Percentiles rank a stretch among this genome's conserved stretches.
phyloP scores from a whole-genome alignment of 163 green algal species.

The Chlorella variabilis region DNA sequence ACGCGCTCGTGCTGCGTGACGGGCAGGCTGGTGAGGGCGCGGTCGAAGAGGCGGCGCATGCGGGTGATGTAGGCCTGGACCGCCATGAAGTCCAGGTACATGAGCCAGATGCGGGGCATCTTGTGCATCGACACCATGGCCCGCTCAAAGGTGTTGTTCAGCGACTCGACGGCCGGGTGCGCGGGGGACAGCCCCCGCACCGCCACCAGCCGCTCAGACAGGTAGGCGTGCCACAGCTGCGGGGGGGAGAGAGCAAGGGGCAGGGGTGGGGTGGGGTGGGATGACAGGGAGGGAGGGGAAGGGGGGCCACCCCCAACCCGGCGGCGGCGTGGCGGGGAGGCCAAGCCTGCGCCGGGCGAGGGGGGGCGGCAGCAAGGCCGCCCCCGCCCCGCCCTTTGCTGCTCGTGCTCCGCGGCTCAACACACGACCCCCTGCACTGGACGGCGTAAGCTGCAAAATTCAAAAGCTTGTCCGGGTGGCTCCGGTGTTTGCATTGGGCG shows the following conservation, averaged over 20 bases:
- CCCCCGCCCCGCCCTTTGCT: too few species aligned
- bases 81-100: conserved; percentile 90
- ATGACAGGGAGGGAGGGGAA: background rate
- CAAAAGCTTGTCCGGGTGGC: too few species aligned
- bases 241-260: background rate
- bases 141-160: conserved; percentile 96
- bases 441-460: too few species aligned
- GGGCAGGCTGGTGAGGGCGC: conserved; percentile 89
- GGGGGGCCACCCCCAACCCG: too few species aligned
- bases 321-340: too few species aligned
- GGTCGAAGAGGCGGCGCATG: conserved; percentile 85
- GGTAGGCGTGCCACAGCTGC: conserved; percentile 95
- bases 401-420: too few species aligned
- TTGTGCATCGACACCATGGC: conserved; percentile 98
- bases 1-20: conserved; percentile 97
- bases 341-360: too few species aligned
- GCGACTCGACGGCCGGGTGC: conserved; percentile 55
- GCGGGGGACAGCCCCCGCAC: conserved; percentile 68
- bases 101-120: conserved; percentile 95
- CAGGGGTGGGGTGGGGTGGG: background rate
- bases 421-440: too few species aligned
- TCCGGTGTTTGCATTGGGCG: too few species aligned
- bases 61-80: conserved; percentile 79
- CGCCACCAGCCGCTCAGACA: conserved; percentile 77
- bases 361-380: too few species aligned